phyloP scores from a whole-genome alignment of 352 stramenopile genomes.

The Phytophthora colocasiae region DNA sequence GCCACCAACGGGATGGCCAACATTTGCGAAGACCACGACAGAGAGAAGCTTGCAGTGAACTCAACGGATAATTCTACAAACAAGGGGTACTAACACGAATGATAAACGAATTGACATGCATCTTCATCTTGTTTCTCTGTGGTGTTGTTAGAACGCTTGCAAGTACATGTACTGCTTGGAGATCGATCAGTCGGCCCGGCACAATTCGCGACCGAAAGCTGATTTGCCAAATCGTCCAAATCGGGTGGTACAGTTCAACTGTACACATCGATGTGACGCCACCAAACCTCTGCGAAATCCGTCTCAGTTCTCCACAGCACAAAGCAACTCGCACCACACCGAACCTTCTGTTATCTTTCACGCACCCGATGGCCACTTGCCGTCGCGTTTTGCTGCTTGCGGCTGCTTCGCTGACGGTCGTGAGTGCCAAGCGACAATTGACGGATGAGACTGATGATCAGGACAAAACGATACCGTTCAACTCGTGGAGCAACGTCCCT shows the following conservation, averaged over 20 bases:
- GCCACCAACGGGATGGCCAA: constrained; percentile 21
- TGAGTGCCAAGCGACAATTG: constrained; percentile 17
- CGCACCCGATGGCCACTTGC: background rate
- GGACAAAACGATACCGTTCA: constrained; percentile 48
- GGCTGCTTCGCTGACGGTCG: constrained; percentile 6
- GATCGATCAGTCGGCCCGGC: background rate
- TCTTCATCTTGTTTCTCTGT: too few species aligned
- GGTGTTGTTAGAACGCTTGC: too few species aligned
- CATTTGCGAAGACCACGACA: constrained; percentile 25
- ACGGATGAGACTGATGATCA: constrained; percentile 8
- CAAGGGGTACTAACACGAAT: too few species aligned
- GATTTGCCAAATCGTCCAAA: constrained; percentile 1
- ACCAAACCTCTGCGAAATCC: background rate
- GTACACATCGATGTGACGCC: constrained; percentile 6
- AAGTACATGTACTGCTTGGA: too few species aligned
- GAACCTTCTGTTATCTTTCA: constrained; percentile 1
- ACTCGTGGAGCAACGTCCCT: constrained; percentile 38
- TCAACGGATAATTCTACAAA: background rate
- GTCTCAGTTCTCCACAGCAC: background rate
- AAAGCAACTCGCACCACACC: background rate
- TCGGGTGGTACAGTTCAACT: constrained; percentile 2
- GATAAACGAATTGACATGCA: too few species aligned
- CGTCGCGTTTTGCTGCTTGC: constrained; percentile 10
- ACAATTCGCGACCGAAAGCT: background rate
- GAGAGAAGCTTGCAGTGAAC: background rate